A percentile compares a stretch with the other conserved stretches of the same genome.
Evolutionary conservation across 148 eudicot genomes (phyloP).

Genomic region (Chenopodium quinoa): DNA sequence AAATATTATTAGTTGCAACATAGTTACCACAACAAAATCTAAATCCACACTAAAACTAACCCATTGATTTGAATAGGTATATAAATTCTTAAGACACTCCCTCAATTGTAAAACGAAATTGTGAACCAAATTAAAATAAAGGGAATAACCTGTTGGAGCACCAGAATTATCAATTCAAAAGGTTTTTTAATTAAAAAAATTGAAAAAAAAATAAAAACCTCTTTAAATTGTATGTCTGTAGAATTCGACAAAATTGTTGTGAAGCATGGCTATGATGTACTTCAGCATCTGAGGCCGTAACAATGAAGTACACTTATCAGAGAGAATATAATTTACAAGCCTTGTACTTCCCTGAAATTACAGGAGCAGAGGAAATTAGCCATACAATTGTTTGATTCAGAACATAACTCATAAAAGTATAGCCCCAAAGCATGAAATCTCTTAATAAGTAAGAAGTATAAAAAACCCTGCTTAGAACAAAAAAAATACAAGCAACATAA

Average conservation of each 20-base stretch:
- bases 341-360: constrained; percentile 51
- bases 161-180: neutral
- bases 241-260: constrained; percentile 60
- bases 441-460: constrained; percentile 38
- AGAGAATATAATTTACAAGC: constrained; percentile 54
- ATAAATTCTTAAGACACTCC: neutral
- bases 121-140: neutral
- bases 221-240: constrained; percentile 45
- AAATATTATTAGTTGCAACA: neutral
- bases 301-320: constrained; percentile 36
- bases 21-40: neutral
- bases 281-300: constrained; percentile 52
- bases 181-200: too few species aligned
- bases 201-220: constrained; percentile 40
- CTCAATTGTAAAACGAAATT: neutral
- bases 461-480: constrained; percentile 40
- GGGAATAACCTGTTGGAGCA: neutral
- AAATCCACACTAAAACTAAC: neutral
- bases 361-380: constrained; percentile 25
- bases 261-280: constrained; percentile 51
- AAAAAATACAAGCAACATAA: constrained; percentile 9
- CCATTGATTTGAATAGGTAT: neutral
- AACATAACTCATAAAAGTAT: constrained; percentile 33
- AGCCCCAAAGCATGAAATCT: constrained; percentile 62
- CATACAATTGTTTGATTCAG: constrained; percentile 23